These are phyloP conservation scores for Tetrapisispora phaffii DNA, from an alignment of 805 yeast species.

Conservation along the genomic window DNA sequence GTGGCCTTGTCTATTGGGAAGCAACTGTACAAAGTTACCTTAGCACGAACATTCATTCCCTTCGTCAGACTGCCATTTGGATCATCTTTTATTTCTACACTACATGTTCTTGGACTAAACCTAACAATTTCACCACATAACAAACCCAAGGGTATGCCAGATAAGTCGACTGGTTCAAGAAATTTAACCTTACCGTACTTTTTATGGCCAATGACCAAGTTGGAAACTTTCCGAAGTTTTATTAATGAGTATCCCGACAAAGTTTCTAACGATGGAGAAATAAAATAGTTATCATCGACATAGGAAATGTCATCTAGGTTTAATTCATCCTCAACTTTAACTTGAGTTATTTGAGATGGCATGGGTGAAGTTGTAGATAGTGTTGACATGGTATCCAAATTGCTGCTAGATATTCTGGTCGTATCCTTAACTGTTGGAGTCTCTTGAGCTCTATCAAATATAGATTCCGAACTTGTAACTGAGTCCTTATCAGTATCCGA, in stretches of 20 bases:
- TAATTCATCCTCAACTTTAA: not conserved
- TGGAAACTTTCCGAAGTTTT: slow-evolving; percentile 52
- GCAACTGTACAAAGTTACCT: slow-evolving; percentile 66
- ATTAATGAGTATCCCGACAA: slow-evolving; percentile 49
- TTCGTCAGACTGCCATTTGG: slow-evolving; percentile 59
- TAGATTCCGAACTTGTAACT: not conserved
- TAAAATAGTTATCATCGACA: slow-evolving; percentile 77
- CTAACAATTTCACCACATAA: slow-evolving; percentile 57
- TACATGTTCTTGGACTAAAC: slow-evolving; percentile 50
- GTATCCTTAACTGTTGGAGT: not conserved
- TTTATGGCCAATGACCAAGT: slow-evolving; percentile 69
- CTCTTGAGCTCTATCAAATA: not conserved
- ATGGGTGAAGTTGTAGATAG: too few species aligned
- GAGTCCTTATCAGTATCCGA: not conserved
- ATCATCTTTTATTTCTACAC: slow-evolving; percentile 60
- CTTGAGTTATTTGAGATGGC: not conserved
- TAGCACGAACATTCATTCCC: slow-evolving; percentile 72
- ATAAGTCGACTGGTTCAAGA: slow-evolving; percentile 71
- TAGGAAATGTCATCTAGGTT: slow-evolving; percentile 33
- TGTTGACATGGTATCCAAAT: not conserved
- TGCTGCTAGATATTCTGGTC: not conserved
- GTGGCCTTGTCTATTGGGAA: slow-evolving; percentile 71
- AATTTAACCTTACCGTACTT: slow-evolving; percentile 68
- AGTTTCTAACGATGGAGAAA: slow-evolving; percentile 62
- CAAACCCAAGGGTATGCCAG: slow-evolving; percentile 50